These are phyloP conservation scores for Yamadazyma siamensis DNA, from an alignment of 1,139 yeast genomes.

Conservation along the genomic window DNA sequence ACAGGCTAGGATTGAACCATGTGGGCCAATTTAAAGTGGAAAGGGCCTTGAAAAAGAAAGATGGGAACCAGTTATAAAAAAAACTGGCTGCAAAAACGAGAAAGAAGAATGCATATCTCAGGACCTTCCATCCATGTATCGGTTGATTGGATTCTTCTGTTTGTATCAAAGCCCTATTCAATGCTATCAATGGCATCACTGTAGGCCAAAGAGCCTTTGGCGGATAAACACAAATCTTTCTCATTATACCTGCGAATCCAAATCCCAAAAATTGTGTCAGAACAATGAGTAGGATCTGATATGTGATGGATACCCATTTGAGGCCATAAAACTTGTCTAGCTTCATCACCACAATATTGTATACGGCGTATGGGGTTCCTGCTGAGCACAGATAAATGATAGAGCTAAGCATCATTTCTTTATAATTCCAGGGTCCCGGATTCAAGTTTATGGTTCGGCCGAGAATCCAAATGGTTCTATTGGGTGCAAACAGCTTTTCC, in stretches of 20 bases:
- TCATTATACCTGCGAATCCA: constrained; percentile 46
- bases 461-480: constrained; percentile 20
- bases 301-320: constrained; percentile 41
- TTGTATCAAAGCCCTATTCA: constrained; percentile 40
- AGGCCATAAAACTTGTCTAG: constrained; percentile 41
- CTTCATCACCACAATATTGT: constrained; percentile 46
- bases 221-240: constrained; percentile 43
- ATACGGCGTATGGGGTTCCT: constrained; percentile 43
- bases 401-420: constrained; percentile 61
- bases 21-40: constrained; percentile 49
- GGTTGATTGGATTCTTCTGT: constrained; percentile 19
- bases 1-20: constrained; percentile 40
- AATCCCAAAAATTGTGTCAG: constrained; percentile 47
- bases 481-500: constrained; percentile 30
- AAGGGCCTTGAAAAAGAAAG: constrained; percentile 38
- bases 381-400: constrained; percentile 46
- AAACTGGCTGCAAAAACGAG: constrained; percentile 31
- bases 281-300: constrained; percentile 35
- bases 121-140: constrained; percentile 40
- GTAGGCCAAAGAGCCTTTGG: constrained; percentile 48
- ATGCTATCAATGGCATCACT: constrained; percentile 42
- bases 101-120: constrained; percentile 39
- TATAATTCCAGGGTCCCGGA: constrained; percentile 56
- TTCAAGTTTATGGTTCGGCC: constrained; percentile 28
- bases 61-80: constrained; percentile 42